Conservation (phyloP, 106 monocot genomes). For the Acorus calamus region DNA sequence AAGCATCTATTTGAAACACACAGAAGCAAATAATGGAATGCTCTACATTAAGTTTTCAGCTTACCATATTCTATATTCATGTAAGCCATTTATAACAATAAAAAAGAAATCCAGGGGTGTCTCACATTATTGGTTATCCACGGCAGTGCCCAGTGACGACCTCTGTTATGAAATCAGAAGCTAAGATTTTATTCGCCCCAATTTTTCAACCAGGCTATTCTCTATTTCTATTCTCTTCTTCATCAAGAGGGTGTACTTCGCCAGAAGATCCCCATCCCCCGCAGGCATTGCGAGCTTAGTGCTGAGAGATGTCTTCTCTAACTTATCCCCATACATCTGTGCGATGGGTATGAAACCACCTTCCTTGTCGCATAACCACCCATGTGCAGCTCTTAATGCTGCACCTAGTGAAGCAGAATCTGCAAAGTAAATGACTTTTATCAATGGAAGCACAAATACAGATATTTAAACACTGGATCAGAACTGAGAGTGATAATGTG, state of each 20-base stretch:
- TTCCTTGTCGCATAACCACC: slow-evolving; percentile 84
- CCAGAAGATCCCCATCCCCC: slow-evolving; percentile 42
- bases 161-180: no score
- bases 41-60: no score
- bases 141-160: no score
- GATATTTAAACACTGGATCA: background rate
- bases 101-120: no score
- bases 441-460: background rate
- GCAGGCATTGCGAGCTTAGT: slow-evolving; percentile 64
- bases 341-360: slow-evolving; percentile 73
- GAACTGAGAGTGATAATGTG: no score
- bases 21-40: no score
- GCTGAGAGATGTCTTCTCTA: slow-evolving; percentile 52
- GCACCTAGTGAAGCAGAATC: slow-evolving; percentile 97
- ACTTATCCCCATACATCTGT: slow-evolving; percentile 35
- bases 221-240: slow-evolving; percentile 84
- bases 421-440: slow-evolving; percentile 8
- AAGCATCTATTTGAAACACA: no score
- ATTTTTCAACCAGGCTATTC: slow-evolving; percentile 50
- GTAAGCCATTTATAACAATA: no score
- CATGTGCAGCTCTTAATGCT: slow-evolving; percentile 88
- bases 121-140: no score
- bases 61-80: no score
- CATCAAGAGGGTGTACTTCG: slow-evolving; percentile 52
- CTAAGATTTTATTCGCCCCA: slow-evolving; percentile 17